Conservation (phyloP, 1,284 basidiomycete species). For the Puccinia triticina region DNA sequence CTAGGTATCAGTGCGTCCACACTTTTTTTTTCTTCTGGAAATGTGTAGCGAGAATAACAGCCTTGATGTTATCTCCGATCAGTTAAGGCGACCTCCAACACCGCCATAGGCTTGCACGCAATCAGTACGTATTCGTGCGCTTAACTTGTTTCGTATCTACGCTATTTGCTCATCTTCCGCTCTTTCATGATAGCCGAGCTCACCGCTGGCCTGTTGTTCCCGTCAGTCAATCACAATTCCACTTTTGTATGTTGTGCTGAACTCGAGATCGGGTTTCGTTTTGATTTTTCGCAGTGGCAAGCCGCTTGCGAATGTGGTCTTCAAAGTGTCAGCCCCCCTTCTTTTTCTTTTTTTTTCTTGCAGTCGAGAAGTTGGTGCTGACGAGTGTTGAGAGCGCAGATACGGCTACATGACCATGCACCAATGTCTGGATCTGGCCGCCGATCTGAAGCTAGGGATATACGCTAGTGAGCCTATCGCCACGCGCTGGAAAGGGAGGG, state of each 20-base stretch:
- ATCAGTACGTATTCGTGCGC: slow-evolving; percentile 44
- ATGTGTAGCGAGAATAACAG: neutral
- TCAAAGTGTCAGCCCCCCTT: slow-evolving; percentile 40
- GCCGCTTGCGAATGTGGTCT: slow-evolving; percentile 41
- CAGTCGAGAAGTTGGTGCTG: no score
- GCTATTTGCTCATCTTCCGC: neutral
- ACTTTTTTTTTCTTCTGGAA: neutral
- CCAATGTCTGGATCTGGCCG: slow-evolving; percentile 59
- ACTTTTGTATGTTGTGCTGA: neutral
- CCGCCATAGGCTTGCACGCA: slow-evolving; percentile 31
- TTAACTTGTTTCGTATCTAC: neutral
- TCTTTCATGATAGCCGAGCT: slow-evolving; percentile 34
- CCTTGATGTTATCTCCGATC: neutral
- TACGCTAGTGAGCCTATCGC: slow-evolving; percentile 56
- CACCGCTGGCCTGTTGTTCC: slow-evolving; percentile 45
- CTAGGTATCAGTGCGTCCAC: slow-evolving; percentile 39
- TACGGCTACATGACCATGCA: slow-evolving; percentile 55
- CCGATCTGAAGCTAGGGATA: slow-evolving; percentile 59
- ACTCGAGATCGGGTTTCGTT: neutral
- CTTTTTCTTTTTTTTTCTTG: neutral
- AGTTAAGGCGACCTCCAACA: slow-evolving; percentile 48
- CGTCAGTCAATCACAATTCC: slow-evolving; percentile 24
- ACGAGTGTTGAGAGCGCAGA: no score
- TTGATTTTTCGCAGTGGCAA: slow-evolving; percentile 4
- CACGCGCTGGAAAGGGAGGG: no score